Evolutionary conservation across 768 basidiomycete species (phyloP).

Genomic region (Termitomyces sp.): DNA sequence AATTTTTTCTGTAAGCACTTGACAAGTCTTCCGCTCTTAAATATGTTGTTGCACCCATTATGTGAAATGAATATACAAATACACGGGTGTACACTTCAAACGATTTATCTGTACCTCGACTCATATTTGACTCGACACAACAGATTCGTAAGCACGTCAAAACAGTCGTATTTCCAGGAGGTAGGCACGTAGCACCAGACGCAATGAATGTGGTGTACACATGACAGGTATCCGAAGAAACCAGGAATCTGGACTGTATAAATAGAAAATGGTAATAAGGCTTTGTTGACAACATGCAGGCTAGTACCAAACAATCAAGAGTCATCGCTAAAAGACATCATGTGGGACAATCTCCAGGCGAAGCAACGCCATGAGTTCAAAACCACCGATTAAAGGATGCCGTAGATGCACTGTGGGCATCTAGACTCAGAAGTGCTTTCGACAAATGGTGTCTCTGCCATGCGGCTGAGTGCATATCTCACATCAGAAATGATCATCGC

Average conservation of each 20-base stretch:
- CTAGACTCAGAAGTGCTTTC: slow-evolving; percentile 3
- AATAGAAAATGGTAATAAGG: neutral
- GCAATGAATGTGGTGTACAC: neutral
- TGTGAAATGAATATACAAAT: neutral
- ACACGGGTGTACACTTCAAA: neutral
- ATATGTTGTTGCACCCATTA: neutral
- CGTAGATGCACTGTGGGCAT: slow-evolving; percentile 12
- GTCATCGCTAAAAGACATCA: neutral
- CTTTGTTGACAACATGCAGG: neutral
- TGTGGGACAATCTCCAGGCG: neutral
- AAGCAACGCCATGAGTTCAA: neutral
- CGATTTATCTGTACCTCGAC: neutral
- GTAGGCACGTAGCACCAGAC: neutral
- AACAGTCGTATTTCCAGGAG: neutral
- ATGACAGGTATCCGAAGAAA: neutral
- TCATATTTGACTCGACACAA: neutral
- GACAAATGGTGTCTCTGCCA: slow-evolving; percentile 10
- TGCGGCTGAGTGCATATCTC: neutral
- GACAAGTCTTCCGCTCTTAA: neutral
- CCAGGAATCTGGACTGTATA: neutral
- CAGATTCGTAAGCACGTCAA: neutral
- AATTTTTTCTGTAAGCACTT: neutral
- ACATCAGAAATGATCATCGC: slow-evolving; percentile 2
- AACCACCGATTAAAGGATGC: slow-evolving; percentile 5
- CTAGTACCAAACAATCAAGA: neutral